Evolutionary conservation across 768 basidiomycete genomes (phyloP), one percentile per base, ranked within the genome.

Genomic region (Lepiota subincarnata): DNA sequence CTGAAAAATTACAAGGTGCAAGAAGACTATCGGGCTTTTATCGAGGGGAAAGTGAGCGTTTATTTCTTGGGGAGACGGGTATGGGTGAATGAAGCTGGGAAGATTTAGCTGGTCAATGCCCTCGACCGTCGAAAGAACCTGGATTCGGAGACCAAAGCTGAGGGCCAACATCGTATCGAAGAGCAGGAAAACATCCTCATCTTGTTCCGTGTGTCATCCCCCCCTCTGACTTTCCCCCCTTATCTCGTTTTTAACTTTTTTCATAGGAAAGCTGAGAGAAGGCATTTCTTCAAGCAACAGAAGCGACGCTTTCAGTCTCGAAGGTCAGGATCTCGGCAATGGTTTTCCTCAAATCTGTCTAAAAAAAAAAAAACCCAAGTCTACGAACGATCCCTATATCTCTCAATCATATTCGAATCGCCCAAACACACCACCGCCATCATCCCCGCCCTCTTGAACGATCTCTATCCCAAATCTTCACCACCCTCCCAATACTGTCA

Each of bases 241-340:
- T 26, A 22, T 10, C 38, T 46, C 24, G 49, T 19, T 56, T 34
- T 48, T 22, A 16, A 22, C 4, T 41, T 6, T 28, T 14, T 4
- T 34, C 20, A 46, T 53, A 91, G 89, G 88, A 39, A 91, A 90
- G 64, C 70, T 91, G 6, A 76, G 89, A 46, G 89, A 91, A 67
- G 89, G 89, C 0, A 71, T 90, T 2, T 73, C 76, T 6, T 80
- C 88, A 0, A 80, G 84, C 1, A 70, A 70, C 24, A 76, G 89
- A 53, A 70, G 55, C 16, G 89, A 89, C 62, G 54, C 49, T 2
- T 89, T 91, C 60, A 77, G 84, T 1, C 50, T 84, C 11, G 85
- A 89, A 80, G 89, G 88, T 87, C 53, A 37, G 24, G 24, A 24
- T 24, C 24, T n/a, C n/a, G n/a, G n/a, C n/a, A n/a, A n/a, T n/a